phyloP scores from a whole-genome alignment of 192 early-diverging fungal species.

The Podila epigama region DNA sequence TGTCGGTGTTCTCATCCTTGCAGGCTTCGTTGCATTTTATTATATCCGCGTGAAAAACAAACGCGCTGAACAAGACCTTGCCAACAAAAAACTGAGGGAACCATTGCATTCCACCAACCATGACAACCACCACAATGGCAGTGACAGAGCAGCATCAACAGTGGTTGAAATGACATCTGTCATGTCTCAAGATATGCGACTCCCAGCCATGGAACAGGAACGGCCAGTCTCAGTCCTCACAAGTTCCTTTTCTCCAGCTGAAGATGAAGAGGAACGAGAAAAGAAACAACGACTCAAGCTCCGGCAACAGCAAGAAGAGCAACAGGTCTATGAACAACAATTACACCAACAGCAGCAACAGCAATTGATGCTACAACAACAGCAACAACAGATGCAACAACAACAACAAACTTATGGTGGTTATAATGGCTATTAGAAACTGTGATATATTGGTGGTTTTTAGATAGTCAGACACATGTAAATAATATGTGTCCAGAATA shows the following conservation, averaged over 20 bases:
- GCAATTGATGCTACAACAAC: slow-evolving; percentile 15
- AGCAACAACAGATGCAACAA: slow-evolving; percentile 23
- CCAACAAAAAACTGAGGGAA: slow-evolving; percentile 13
- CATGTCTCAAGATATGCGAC: background rate
- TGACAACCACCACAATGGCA: background rate
- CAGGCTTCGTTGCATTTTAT: slow-evolving; percentile 39
- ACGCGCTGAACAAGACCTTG: slow-evolving; percentile 15
- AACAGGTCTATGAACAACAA: slow-evolving; percentile 2
- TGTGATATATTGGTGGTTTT: background rate
- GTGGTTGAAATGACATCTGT: slow-evolving; percentile 1
- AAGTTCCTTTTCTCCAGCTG: slow-evolving; percentile 23
- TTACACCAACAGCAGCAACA: slow-evolving; percentile 21
- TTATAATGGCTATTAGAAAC: slow-evolving; percentile 14
- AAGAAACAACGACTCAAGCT: background rate
- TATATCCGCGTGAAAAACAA: slow-evolving; percentile 34
- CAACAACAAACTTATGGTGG: slow-evolving; percentile 32
- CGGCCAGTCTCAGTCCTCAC: slow-evolving; percentile 23
- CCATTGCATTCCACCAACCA: slow-evolving; percentile 1
- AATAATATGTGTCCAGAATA: no score
- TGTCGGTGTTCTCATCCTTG: slow-evolving; percentile 18
- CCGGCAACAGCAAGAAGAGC: slow-evolving; percentile 2
- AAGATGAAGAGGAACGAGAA: slow-evolving; percentile 5
- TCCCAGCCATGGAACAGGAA: background rate
- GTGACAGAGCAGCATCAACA: background rate
- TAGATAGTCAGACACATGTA: no score